A percentile compares a stretch with the other conserved stretches of the same genome.
Evolutionary conservation across 345 rosid species (phyloP).

Genomic region (Boechera stricta): DNA sequence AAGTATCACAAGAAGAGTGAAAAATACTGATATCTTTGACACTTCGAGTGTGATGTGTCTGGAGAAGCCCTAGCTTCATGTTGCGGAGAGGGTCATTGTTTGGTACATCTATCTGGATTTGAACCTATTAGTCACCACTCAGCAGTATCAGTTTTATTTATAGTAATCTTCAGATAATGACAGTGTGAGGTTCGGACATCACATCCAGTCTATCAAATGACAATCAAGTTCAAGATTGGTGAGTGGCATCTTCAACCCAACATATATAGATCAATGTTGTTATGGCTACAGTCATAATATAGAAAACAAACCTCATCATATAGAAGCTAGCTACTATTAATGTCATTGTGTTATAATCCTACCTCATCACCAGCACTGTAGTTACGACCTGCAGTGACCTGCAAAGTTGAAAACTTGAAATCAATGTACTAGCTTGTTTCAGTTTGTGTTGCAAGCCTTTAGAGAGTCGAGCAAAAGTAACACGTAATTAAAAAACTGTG

Average conservation of each 20-base stretch:
- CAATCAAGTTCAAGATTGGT: conserved; percentile 24
- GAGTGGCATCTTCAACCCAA: conserved; percentile 7
- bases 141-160: conserved; percentile 20
- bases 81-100: conserved; percentile 54
- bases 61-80: conserved; percentile 63
- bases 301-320: conserved; percentile 58
- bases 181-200: not conserved
- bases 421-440: conserved; percentile 20
- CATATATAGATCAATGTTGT: conserved; percentile 23
- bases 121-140: conserved; percentile 56
- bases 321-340: not conserved
- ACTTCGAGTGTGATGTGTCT: conserved; percentile 50
- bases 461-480: not conserved
- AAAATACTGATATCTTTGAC: conserved; percentile 50
- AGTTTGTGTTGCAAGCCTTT: not conserved
- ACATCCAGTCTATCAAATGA: conserved; percentile 18
- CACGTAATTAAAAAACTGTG: conserved; percentile 18
- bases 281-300: not conserved
- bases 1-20: conserved; percentile 52
- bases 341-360: conserved; percentile 20
- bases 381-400: conserved; percentile 78
- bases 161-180: conserved; percentile 3
- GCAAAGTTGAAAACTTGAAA: conserved; percentile 40
- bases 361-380: conserved; percentile 87
- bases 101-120: conserved; percentile 56